A percentile compares a stretch with the other conserved stretches of the same genome.
phyloP scores from a whole-genome alignment of 495 filamentous ascomycete species.

The Penicillium nucicola region DNA sequence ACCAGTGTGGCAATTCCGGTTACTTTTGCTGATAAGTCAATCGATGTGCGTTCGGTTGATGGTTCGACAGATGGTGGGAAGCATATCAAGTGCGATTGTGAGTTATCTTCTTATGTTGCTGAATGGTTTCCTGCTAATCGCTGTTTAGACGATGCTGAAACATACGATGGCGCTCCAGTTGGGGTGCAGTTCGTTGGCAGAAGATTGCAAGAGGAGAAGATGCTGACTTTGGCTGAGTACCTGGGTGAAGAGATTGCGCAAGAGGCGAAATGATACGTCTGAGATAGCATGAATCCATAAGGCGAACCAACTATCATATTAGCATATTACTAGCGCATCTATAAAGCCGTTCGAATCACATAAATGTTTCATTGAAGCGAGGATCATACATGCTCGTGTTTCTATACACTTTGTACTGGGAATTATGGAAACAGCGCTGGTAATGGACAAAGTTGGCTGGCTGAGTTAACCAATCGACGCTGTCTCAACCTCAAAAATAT shows the following conservation, averaged over 20 bases:
- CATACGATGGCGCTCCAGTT: conserved; percentile 54
- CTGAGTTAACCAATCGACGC: background rate
- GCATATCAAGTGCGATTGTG: conserved; percentile 47
- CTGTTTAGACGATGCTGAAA: conserved; percentile 46
- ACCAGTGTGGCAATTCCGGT: conserved; percentile 57
- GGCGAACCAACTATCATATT: too few relatives aligned
- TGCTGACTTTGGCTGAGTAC: conserved; percentile 40
- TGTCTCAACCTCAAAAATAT: background rate
- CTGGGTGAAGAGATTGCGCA: conserved; percentile 23
- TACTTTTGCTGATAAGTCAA: conserved; percentile 48
- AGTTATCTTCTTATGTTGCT: conserved; percentile 25
- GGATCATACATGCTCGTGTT: too few relatives aligned
- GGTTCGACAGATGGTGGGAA: conserved; percentile 38
- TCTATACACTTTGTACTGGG: too few relatives aligned
- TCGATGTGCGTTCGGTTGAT: conserved; percentile 44
- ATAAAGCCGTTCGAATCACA: too few relatives aligned
- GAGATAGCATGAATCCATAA: background rate
- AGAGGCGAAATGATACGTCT: background rate
- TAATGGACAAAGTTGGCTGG: too few relatives aligned
- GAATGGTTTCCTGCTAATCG: background rate
- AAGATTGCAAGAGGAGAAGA: conserved; percentile 53
- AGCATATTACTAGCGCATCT: too few relatives aligned
- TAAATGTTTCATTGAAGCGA: too few relatives aligned
- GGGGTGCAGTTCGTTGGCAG: conserved; percentile 51
- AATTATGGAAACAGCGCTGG: too few relatives aligned